Conservation (phyloP, 2,329 filamentous ascomycete genomes). For the Colletotrichum abscissum region DNA sequence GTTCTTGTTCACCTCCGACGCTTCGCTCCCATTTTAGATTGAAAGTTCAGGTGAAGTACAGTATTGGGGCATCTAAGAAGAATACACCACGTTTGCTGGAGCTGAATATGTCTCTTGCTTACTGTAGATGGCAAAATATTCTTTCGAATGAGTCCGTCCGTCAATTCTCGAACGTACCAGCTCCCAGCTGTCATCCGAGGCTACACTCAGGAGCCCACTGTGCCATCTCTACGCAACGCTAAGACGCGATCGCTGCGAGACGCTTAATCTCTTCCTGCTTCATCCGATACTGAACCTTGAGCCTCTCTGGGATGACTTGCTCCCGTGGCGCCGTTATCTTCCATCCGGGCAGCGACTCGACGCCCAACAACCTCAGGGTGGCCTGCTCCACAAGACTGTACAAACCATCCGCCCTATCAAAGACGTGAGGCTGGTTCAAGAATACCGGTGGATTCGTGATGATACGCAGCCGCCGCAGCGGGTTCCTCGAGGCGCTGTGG, state of each 20-base stretch:
- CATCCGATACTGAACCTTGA: conserved; percentile 43
- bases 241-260: conserved; percentile 42
- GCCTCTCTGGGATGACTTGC: conserved; percentile 54
- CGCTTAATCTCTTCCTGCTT: conserved; percentile 51
- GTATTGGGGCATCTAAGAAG: not conserved
- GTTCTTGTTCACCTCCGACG: too few relatives aligned
- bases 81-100: not conserved
- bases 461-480: conserved; percentile 40
- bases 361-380: conserved; percentile 61
- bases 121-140: not conserved
- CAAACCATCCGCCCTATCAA: conserved; percentile 56
- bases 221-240: not conserved
- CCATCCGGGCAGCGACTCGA: conserved; percentile 62
- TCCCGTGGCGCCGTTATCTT: conserved; percentile 61
- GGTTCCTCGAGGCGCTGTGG: conserved; percentile 59
- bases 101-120: too few relatives aligned
- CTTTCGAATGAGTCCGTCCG: not conserved
- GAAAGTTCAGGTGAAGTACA: not conserved
- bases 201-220: not conserved
- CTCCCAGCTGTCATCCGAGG: not conserved
- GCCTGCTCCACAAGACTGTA: conserved; percentile 68
- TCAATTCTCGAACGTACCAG: not conserved
- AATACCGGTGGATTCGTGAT: conserved; percentile 53
- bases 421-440: conserved; percentile 62
- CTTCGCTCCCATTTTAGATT: too few relatives aligned